These are phyloP conservation scores for Neurospora tetraspora DNA, from an alignment of 495 filamentous ascomycete genomes.

Conservation along the genomic window DNA sequence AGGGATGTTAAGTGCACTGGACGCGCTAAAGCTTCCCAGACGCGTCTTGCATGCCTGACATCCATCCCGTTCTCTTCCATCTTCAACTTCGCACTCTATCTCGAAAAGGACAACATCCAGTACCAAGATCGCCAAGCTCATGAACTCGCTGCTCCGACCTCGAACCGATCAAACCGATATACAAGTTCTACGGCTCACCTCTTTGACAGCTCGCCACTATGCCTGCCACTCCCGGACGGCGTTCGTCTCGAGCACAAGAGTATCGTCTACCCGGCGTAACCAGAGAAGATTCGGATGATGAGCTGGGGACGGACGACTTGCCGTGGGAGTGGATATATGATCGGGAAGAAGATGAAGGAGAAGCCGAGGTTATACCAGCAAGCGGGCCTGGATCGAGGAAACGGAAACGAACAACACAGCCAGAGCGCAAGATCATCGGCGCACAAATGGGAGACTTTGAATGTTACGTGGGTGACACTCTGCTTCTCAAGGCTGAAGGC, in stretches of 20 bases:
- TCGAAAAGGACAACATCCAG: background rate
- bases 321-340: conserved; percentile 93
- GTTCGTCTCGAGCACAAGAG: background rate
- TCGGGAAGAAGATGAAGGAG: conserved; percentile 9
- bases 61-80: background rate
- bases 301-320: conserved; percentile 70
- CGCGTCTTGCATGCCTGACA: background rate
- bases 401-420: conserved; percentile 24
- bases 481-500: conserved; percentile 74
- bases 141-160: background rate
- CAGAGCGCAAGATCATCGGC: conserved; percentile 50
- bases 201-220: background rate
- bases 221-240: background rate
- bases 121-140: background rate
- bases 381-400: conserved; percentile 18
- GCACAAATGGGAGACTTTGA: conserved; percentile 81
- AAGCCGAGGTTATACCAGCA: conserved; percentile 9
- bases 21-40: background rate
- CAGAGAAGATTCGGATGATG: conserved; percentile 86
- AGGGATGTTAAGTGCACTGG: background rate
- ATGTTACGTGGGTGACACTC: conserved; percentile 69
- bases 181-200: background rate
- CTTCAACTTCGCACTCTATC: background rate
- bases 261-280: conserved; percentile 37
- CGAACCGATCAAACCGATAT: background rate